Percentiles rank a stretch among this genome's conserved stretches.
Conservation (phyloP, 2,329 filamentous ascomycete species). For the Chalara sp. region DNA sequence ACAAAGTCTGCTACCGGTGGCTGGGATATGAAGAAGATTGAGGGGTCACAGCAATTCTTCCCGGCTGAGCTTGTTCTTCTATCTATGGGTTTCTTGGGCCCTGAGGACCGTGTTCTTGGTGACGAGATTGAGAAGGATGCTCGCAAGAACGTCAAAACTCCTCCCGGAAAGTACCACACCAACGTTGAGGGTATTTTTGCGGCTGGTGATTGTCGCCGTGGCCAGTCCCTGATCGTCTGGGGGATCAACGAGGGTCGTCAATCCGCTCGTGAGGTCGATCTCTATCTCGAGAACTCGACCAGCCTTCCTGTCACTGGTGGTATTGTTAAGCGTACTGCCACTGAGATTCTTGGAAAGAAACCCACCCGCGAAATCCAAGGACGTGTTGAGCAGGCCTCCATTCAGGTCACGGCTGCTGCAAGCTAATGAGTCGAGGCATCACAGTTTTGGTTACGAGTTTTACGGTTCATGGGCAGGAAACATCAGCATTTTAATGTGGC, state of each 20-base stretch:
- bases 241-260: conserved; percentile 97
- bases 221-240: conserved; percentile 95
- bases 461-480: too few species aligned
- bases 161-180: conserved; percentile 79
- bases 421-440: conserved; percentile 8
- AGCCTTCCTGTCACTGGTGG: conserved; percentile 85
- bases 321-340: conserved; percentile 78
- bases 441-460: too few species aligned
- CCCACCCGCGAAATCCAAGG: conserved; percentile 10
- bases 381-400: conserved; percentile 17
- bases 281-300: conserved; percentile 75
- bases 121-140: conserved; percentile 86
- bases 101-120: conserved; percentile 80
- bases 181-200: conserved; percentile 87
- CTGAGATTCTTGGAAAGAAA: conserved; percentile 49
- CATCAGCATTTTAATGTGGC: too few species aligned
- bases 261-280: conserved; percentile 84
- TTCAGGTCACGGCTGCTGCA: conserved; percentile 19
- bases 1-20: conserved; percentile 81
- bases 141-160: conserved; percentile 94
- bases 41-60: conserved; percentile 93
- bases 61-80: conserved; percentile 88
- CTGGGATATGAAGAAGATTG: conserved; percentile 98
- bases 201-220: conserved; percentile 89
- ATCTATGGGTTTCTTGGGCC: conserved; percentile 96